These are phyloP conservation scores for Plenodomus biglobosus DNA, from an alignment of 2,329 filamentous ascomycete species.

Conservation along the genomic window DNA sequence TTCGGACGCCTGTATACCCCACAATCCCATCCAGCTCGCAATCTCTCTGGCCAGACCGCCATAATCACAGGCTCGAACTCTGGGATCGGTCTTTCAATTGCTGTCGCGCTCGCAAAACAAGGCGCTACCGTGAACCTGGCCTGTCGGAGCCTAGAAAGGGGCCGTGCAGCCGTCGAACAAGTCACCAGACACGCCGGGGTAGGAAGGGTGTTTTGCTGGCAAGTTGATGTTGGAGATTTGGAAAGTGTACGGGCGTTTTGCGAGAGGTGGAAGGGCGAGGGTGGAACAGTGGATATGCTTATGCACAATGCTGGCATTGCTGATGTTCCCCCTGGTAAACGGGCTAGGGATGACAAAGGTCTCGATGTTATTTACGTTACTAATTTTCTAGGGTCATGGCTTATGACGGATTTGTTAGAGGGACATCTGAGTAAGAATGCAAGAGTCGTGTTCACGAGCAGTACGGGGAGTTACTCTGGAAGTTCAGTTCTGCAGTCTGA, in stretches of 20 bases:
- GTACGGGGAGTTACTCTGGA: constrained; percentile 8
- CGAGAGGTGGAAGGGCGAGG: constrained; percentile 6
- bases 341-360: constrained; percentile 6
- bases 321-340: background rate
- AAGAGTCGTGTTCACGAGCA: constrained; percentile 17
- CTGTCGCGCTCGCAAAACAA: constrained; percentile 12
- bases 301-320: constrained; percentile 22
- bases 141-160: constrained; percentile 16
- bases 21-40: constrained; percentile 7
- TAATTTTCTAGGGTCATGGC: constrained; percentile 17
- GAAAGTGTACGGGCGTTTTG: constrained; percentile 17
- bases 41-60: constrained; percentile 49
- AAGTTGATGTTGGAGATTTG: constrained; percentile 12
- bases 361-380: constrained; percentile 12
- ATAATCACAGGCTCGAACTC: constrained; percentile 55
- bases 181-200: constrained; percentile 4
- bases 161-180: constrained; percentile 9
- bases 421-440: constrained; percentile 4
- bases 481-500: background rate
- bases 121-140: constrained; percentile 16
- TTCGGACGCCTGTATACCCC: constrained; percentile 16
- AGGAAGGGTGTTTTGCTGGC: constrained; percentile 10
- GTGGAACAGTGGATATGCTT: constrained; percentile 15
- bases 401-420: constrained; percentile 18
- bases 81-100: constrained; percentile 49